Conservation (phyloP, 345 rosid genomes). For the Dovyalis caffra region DNA sequence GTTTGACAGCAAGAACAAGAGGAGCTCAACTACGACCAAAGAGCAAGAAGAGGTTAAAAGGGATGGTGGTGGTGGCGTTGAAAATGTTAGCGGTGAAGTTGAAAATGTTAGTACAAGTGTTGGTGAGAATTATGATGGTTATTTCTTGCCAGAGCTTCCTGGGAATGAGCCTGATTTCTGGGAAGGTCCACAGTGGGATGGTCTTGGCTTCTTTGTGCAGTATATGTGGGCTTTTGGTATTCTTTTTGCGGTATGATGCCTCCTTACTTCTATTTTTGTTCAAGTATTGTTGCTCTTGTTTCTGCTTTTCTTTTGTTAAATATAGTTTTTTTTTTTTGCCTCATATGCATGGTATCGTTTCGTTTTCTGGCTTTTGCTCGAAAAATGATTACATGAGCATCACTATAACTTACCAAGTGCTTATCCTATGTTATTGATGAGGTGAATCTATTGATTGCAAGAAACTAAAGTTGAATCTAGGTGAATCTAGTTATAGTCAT, state of each 20-base stretch:
- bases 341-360: no score
- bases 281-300: neutral
- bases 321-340: neutral
- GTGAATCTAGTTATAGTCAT: no score
- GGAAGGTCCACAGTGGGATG: slow-evolving; percentile 87
- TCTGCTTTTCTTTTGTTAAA: neutral
- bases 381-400: no score
- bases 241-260: slow-evolving; percentile 58
- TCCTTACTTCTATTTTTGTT: neutral
- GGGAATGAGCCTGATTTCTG: slow-evolving; percentile 64
- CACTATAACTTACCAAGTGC: no score
- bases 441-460: no score
- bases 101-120: slow-evolving; percentile 14
- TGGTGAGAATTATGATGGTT: slow-evolving; percentile 34
- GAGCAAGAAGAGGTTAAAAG: slow-evolving; percentile 34
- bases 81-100: slow-evolving; percentile 21
- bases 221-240: slow-evolving; percentile 91
- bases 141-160: slow-evolving; percentile 53
- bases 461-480: no score
- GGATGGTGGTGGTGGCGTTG: slow-evolving; percentile 26
- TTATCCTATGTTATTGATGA: no score
- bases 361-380: no score
- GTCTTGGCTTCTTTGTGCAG: slow-evolving; percentile 74
- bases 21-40: slow-evolving; percentile 41
- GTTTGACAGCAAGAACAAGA: slow-evolving; percentile 63